Evolutionary conservation across 2,329 filamentous ascomycete genomes (phyloP).

Genomic region (Myriosclerotinia curreyana): DNA sequence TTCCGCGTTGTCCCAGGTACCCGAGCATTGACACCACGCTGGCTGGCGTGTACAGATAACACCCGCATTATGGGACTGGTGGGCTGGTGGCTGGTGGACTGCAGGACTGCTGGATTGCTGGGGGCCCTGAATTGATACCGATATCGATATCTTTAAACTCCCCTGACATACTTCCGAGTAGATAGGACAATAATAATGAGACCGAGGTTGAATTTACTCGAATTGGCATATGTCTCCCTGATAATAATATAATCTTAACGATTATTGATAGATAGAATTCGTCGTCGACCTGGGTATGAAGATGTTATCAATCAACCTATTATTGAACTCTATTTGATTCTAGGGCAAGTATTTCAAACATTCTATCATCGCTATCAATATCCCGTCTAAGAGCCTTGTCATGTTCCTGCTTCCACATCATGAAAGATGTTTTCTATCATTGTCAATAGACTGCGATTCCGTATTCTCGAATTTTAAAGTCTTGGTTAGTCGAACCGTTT

Average conservation of each 20-base stretch:
- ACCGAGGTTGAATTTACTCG: constrained; percentile 11
- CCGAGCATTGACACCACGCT: constrained; percentile 15
- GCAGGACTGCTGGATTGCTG: too few relatives aligned
- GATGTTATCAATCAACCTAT: not conserved
- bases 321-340: not conserved
- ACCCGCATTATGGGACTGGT: not conserved
- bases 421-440: not conserved
- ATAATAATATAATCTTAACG: constrained; percentile 18
- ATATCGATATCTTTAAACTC: constrained; percentile 5
- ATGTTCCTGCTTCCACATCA: not conserved
- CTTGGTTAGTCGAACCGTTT: not conserved
- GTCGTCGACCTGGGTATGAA: not conserved
- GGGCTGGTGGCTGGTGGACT: too few relatives aligned
- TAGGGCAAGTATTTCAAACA: not conserved
- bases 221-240: constrained; percentile 15
- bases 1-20: not conserved
- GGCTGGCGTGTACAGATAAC: constrained; percentile 14
- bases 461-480: not conserved
- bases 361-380: not conserved
- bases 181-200: constrained; percentile 9
- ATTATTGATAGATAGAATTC: constrained; percentile 18
- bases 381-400: not conserved
- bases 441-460: not conserved
- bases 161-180: not conserved
- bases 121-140: not conserved